phyloP scores from a whole-genome alignment of 148 eudicot species.

The Heliamphora exappendiculata region DNA sequence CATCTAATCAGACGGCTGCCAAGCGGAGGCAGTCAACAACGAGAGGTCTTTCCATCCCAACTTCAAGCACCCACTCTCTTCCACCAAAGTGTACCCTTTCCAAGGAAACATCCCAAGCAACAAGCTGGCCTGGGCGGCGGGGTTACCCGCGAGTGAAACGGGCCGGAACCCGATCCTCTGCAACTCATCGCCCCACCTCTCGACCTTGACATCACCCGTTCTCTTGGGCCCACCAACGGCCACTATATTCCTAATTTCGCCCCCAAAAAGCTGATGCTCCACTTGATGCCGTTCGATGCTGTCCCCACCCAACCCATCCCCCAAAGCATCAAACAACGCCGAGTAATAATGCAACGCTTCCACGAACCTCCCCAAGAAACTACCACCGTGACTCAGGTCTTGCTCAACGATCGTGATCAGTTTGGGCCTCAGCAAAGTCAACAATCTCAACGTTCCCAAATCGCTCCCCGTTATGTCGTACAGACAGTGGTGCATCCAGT shows the following conservation, averaged over 20 bases:
- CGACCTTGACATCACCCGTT: constrained; percentile 33
- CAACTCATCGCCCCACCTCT: constrained; percentile 60
- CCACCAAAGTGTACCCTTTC: constrained; percentile 73
- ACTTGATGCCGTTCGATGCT: constrained; percentile 49
- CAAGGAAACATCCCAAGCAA: constrained; percentile 73
- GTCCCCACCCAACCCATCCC: constrained; percentile 47
- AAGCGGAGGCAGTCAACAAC: constrained; percentile 76
- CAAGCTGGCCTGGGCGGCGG: constrained; percentile 65
- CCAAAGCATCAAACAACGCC: constrained; percentile 73
- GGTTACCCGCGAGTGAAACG: constrained; percentile 63
- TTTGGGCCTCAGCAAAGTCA: constrained; percentile 47
- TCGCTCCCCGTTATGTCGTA: constrained; percentile 66
- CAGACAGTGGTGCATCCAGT: constrained; percentile 68
- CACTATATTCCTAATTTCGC: constrained; percentile 68
- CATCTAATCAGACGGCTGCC: constrained; percentile 27
- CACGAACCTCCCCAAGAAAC: constrained; percentile 59
- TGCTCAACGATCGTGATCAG: constrained; percentile 67
- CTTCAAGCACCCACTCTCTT: constrained; percentile 67
- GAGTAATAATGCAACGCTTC: constrained; percentile 80
- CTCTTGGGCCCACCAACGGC: constrained; percentile 60
- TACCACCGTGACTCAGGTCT: constrained; percentile 45
- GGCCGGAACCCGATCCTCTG: constrained; percentile 43
- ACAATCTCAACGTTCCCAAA: constrained; percentile 29
- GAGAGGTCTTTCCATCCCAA: constrained; percentile 83
- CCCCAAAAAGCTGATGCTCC: constrained; percentile 60